Evolutionary conservation across 192 early-diverging fungal genomes (phyloP), one percentile per base, ranked within the genome.

Genomic region (Backusella sp.): DNA sequence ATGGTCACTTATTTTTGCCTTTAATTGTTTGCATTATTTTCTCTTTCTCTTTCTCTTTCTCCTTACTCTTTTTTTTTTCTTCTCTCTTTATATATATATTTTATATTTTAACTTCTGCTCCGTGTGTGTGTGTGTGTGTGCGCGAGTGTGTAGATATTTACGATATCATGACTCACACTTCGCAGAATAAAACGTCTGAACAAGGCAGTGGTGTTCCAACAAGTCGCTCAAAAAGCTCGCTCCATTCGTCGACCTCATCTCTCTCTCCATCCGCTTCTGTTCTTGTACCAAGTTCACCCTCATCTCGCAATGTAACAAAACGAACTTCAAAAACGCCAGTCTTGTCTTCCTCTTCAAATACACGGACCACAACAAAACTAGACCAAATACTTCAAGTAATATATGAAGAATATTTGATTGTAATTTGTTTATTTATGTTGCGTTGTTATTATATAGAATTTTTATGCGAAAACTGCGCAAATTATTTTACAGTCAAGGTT

Each of bases 391-490:
- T 89, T 49, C 88, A 89, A 79, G 88, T 87, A 70, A 70, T 15
- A 35, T n/a, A 67, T 32, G 11, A 34, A 35, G 17, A 28, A 49
- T 17, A 66, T 26, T 32, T 46, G 14, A 17, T 36, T 32, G 52
- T 41, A 5, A 5, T 75, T n/a, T 79, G 28, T 53, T 72, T 77
- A 39, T 59, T 62, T 62, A 62, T 28, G 32, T 1, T 32, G 23
- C 7, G 26, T 12, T 59, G 11, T 41, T 35, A 65, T 49, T 35
- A 65, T 56, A 42, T 28, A 91, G 86, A 89, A 94, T 74, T 91
- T 95, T 78, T 93, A 92, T 85, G 81, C 90, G 41, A 95, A 95
- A 75, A 87, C 87, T 56, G 92, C 92, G 8, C 92, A 94, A 77
- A 84, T 93, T 23, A 85, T 95, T 21, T 87, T 90, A 36, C 90